Evolutionary conservation across 176 grass and related monocot species (phyloP).

Genomic region (Cenchrus purpureus): DNA sequence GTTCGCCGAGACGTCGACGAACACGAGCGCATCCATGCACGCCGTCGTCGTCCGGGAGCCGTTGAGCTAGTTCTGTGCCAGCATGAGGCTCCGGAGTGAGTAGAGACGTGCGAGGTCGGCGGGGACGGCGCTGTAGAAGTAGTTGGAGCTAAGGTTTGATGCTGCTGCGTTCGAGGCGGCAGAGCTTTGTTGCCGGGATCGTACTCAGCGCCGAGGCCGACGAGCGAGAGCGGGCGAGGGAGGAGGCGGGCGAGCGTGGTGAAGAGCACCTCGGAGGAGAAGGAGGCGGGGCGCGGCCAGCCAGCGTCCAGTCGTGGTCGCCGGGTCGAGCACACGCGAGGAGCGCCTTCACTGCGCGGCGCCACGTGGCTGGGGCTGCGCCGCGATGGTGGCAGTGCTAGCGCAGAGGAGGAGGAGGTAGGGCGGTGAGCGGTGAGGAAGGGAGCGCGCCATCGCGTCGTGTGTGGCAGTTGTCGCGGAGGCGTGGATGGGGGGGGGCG

Average conservation of each 20-base stretch:
- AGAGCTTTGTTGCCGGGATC: slow-evolving; percentile 70
- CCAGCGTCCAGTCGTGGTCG: slow-evolving; percentile 33
- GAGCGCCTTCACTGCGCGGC: slow-evolving; percentile 74
- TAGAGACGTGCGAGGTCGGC: slow-evolving; percentile 50
- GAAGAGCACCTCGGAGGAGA: slow-evolving; percentile 85
- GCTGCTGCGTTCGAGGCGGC: slow-evolving; percentile 55
- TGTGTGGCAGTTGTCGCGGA: too few relatives aligned
- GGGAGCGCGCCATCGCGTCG: slow-evolving; percentile 8
- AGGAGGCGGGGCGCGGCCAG: too few relatives aligned
- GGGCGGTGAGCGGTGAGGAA: not conserved
- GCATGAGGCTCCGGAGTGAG: slow-evolving; percentile 68
- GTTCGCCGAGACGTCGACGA: too few relatives aligned
- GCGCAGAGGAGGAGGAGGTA: slow-evolving; percentile 20
- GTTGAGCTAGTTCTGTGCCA: slow-evolving; percentile 66
- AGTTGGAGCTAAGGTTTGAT: slow-evolving; percentile 80
- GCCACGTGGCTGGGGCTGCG: slow-evolving; percentile 61
- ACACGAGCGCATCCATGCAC: too few relatives aligned
- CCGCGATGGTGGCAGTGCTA: not conserved
- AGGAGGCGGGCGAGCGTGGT: slow-evolving; percentile 64
- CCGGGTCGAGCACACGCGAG: slow-evolving; percentile 46
- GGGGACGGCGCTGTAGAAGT: slow-evolving; percentile 66
- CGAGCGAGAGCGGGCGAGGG: slow-evolving; percentile 58
- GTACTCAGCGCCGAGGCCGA: slow-evolving; percentile 69
- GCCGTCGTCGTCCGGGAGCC: slow-evolving; percentile 18
- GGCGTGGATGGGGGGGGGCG: not conserved